phyloP scores from a whole-genome alignment of 805 yeast genomes.

The Jamesozyma spencerorum region DNA sequence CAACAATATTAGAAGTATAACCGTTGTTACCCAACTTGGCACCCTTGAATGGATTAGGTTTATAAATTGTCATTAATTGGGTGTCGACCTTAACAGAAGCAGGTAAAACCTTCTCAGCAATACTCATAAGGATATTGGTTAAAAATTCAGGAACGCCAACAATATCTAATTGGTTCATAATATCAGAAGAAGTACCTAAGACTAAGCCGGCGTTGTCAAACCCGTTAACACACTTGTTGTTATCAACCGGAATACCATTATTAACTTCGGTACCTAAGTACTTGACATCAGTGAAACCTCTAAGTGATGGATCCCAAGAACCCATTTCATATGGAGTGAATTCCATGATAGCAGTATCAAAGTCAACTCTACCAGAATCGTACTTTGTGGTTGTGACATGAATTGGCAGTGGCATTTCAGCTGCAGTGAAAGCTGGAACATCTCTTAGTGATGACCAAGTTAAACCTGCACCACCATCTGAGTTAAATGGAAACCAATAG shows the following conservation, averaged over 20 bases:
- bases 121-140: slow-evolving; percentile 31
- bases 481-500: slow-evolving; percentile 55
- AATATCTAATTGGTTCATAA: slow-evolving; percentile 63
- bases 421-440: slow-evolving; percentile 49
- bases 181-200: slow-evolving; percentile 73
- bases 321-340: slow-evolving; percentile 68
- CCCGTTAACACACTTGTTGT: slow-evolving; percentile 49
- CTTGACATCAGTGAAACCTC: slow-evolving; percentile 54
- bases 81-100: slow-evolving; percentile 42
- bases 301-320: slow-evolving; percentile 74
- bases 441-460: slow-evolving; percentile 51
- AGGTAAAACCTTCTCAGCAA: slow-evolving; percentile 38
- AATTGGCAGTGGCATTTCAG: slow-evolving; percentile 66
- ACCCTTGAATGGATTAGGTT: slow-evolving; percentile 62
- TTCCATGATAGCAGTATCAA: slow-evolving; percentile 62
- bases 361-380: slow-evolving; percentile 44
- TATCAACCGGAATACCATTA: slow-evolving; percentile 45
- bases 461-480: slow-evolving; percentile 56
- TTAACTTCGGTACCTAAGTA: slow-evolving; percentile 60
- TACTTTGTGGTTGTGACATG: slow-evolving; percentile 55
- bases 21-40: slow-evolving; percentile 29
- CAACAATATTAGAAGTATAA: slow-evolving; percentile 31
- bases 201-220: slow-evolving; percentile 76
- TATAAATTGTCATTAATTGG: slow-evolving; percentile 59
- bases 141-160: slow-evolving; percentile 39